phyloP scores from a whole-genome alignment of 2,329 filamentous ascomycete species.

The Fusarium sp. region DNA sequence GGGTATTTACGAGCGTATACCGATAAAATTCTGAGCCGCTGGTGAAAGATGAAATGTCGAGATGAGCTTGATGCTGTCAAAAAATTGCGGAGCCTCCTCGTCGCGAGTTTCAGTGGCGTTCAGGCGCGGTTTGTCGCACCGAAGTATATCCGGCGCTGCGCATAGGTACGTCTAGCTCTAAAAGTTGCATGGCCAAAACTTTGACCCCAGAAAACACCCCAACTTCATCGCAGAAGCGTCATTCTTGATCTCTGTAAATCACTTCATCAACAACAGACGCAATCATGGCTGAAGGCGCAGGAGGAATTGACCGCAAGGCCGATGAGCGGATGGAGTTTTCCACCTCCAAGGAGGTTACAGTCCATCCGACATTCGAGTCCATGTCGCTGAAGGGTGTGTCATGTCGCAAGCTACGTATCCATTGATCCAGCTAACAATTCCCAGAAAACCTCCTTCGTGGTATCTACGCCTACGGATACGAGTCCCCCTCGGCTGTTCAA shows the following conservation, averaged over 20 bases:
- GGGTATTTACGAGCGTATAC: not conserved
- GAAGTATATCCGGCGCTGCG: constrained; percentile 52
- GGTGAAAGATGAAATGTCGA: constrained; percentile 21
- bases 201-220: constrained; percentile 36
- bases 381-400: constrained; percentile 89
- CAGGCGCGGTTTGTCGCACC: constrained; percentile 39
- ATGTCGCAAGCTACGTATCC: constrained; percentile 39
- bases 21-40: not conserved
- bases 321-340: constrained; percentile 99
- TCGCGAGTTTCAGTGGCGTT: constrained; percentile 50
- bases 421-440: constrained; percentile 29
- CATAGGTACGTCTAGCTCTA: constrained; percentile 29
- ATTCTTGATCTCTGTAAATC: constrained; percentile 8
- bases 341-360: constrained; percentile 97
- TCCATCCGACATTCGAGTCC: constrained; percentile 92
- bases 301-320: constrained; percentile 86
- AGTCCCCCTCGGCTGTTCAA: constrained; percentile 97
- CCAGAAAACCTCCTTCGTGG: constrained; percentile 93
- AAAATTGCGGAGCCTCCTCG: constrained; percentile 49
- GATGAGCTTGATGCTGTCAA: constrained; percentile 40
- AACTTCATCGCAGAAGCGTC: constrained; percentile 35
- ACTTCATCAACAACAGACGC: constrained; percentile 18
- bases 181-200: constrained; percentile 49
- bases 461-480: constrained; percentile 98
- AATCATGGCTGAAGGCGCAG: constrained; percentile 87